A percentile compares a stretch with the other conserved stretches of the same genome.
phyloP scores from a whole-genome alignment of 371 early-diverging fungal genomes.

The Chytridiales sp. region DNA sequence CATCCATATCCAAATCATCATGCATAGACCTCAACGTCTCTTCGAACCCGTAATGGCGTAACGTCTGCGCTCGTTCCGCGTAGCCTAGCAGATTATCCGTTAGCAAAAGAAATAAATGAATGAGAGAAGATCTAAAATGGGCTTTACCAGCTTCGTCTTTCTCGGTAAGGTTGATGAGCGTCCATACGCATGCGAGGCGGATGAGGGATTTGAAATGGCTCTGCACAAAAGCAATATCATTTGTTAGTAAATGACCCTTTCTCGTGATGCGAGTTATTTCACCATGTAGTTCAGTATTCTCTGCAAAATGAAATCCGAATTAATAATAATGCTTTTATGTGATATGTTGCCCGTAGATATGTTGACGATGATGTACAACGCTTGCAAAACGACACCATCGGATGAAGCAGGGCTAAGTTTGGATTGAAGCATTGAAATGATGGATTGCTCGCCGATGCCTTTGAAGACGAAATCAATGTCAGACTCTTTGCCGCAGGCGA shows the following conservation, averaged over 20 bases:
- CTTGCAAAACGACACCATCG: slow-evolving; percentile 44
- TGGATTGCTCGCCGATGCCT: slow-evolving; percentile 61
- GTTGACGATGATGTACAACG: slow-evolving; percentile 69
- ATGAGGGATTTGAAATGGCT: slow-evolving; percentile 61
- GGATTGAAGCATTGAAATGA: neutral
- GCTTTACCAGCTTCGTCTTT: slow-evolving; percentile 53
- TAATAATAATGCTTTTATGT: slow-evolving; percentile 68
- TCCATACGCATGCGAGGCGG: slow-evolving; percentile 77
- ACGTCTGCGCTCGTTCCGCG: slow-evolving; percentile 39
- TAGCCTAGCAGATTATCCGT: slow-evolving; percentile 21
- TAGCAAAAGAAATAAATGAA: neutral
- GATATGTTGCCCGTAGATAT: slow-evolving; percentile 68
- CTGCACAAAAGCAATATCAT: slow-evolving; percentile 33
- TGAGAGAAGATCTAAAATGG: neutral
- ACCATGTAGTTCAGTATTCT: slow-evolving; percentile 62
- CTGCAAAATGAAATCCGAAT: slow-evolving; percentile 54
- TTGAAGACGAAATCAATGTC: slow-evolving; percentile 70
- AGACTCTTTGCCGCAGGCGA: slow-evolving; percentile 66
- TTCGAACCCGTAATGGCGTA: slow-evolving; percentile 62
- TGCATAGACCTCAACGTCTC: slow-evolving; percentile 56
- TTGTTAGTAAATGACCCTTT: neutral
- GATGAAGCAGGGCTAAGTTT: too few relatives aligned
- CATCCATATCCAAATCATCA: slow-evolving; percentile 66
- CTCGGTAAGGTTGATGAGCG: slow-evolving; percentile 82
- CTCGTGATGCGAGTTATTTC: neutral